Percentiles rank a stretch among this genome's conserved stretches.
Evolutionary conservation across 495 filamentous ascomycete species (phyloP).

Genomic region (Aspergillus nanangensis): DNA sequence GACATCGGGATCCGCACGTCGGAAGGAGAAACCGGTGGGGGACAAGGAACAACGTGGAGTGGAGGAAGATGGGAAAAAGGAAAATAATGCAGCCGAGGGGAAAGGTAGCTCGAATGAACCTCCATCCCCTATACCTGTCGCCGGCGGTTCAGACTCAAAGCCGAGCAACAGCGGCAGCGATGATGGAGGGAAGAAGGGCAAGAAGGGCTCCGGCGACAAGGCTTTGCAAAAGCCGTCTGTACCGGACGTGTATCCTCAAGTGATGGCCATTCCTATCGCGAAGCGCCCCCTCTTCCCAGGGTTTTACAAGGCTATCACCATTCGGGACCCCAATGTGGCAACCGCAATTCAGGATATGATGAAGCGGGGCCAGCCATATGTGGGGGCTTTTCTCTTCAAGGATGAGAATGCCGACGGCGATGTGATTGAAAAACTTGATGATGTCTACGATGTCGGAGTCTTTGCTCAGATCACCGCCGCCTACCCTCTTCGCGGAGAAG

Average conservation of each 20-base stretch:
- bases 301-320: conserved; percentile 98
- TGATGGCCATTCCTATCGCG: conserved; percentile 97
- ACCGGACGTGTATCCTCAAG: conserved; percentile 94
- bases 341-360: conserved; percentile 93
- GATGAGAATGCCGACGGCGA: conserved; percentile 92
- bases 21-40: conserved; percentile 32
- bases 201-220: conserved; percentile 62
- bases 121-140: conserved; percentile 46
- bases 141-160: conserved; percentile 38
- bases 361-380: conserved; percentile 95
- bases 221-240: conserved; percentile 81
- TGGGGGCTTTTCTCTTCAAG: conserved; percentile 95
- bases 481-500: conserved; percentile 80
- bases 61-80: conserved; percentile 40
- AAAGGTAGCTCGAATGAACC: conserved; percentile 37
- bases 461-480: conserved; percentile 97
- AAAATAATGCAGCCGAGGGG: conserved; percentile 28
- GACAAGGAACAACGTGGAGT: conserved; percentile 37
- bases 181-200: conserved; percentile 51
- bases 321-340: conserved; percentile 83
- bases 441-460: conserved; percentile 92
- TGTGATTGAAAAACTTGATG: conserved; percentile 77
- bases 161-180: conserved; percentile 47
- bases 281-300: conserved; percentile 94
- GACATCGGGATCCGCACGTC: conserved; percentile 28